These are phyloP conservation scores for Alternaria rosae DNA, from an alignment of 2,329 filamentous ascomycete genomes.

Conservation along the genomic window DNA sequence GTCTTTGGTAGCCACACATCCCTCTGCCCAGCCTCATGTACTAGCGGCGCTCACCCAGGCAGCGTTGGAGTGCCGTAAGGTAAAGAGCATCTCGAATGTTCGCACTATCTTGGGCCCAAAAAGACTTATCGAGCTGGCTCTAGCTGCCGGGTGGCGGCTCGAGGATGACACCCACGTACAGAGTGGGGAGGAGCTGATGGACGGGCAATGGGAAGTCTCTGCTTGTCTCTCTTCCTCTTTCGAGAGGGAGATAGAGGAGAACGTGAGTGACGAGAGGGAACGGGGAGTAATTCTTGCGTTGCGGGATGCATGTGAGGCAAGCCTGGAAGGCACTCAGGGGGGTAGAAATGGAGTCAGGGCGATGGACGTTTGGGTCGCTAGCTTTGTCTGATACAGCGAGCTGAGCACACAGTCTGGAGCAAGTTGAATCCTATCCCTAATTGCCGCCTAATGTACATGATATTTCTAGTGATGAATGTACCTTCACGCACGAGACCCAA, in stretches of 20 bases:
- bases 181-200: conserved; percentile 49
- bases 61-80: conserved; percentile 54
- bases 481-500: neutral
- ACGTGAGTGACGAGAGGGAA: conserved; percentile 24
- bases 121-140: conserved; percentile 50
- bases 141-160: conserved; percentile 50
- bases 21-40: conserved; percentile 58
- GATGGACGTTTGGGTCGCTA: conserved; percentile 34
- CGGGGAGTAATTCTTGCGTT: conserved; percentile 19
- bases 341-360: conserved; percentile 20
- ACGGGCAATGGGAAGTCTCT: conserved; percentile 54
- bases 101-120: conserved; percentile 55
- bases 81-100: conserved; percentile 56
- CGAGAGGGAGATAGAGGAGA: conserved; percentile 21
- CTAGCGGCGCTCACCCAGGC: conserved; percentile 59
- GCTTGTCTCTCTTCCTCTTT: conserved; percentile 24
- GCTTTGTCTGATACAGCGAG: conserved; percentile 19
- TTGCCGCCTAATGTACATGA: neutral
- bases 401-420: neutral
- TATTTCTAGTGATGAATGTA: neutral
- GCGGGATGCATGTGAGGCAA: conserved; percentile 31
- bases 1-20: conserved; percentile 52
- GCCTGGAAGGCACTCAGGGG: conserved; percentile 19
- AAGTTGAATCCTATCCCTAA: neutral
- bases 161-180: conserved; percentile 49